Conservation (phyloP, 495 filamentous ascomycete species). For the Aspergillus heteromorphus region DNA sequence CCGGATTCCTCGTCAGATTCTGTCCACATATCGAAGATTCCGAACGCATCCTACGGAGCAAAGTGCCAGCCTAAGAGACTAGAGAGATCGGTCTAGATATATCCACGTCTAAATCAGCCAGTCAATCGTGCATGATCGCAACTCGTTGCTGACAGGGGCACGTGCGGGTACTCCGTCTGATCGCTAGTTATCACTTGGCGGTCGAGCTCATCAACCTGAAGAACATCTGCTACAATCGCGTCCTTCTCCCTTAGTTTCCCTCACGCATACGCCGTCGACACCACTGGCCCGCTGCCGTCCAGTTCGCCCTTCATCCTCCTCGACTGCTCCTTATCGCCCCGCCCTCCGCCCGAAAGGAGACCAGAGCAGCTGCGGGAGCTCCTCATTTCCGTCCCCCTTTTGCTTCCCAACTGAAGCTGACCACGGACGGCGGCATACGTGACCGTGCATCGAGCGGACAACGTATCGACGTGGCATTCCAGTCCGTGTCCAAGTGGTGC, state of each 20-base stretch:
- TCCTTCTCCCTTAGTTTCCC: background rate
- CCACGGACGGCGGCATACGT: constrained; percentile 6
- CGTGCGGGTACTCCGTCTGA: constrained; percentile 10
- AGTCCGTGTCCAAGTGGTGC: constrained; percentile 23
- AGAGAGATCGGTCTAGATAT: background rate
- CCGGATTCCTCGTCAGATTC: background rate
- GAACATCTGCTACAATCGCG: constrained; percentile 2
- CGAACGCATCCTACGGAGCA: background rate
- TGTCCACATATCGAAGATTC: background rate
- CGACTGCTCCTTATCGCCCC: background rate
- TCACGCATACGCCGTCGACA: background rate
- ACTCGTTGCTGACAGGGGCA: constrained; percentile 6
- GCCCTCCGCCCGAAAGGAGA: constrained; percentile 1
- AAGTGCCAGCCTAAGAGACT: background rate
- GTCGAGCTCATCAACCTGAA: constrained; percentile 11
- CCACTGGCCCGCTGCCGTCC: background rate
- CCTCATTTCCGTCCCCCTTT: constrained; percentile 10
- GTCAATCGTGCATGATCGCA: constrained; percentile 3
- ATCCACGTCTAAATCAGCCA: no score
- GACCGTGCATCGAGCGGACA: constrained; percentile 23
- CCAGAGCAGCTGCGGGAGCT: constrained; percentile 8
- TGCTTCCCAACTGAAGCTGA: constrained; percentile 10
- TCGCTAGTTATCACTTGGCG: constrained; percentile 15
- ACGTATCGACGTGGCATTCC: constrained; percentile 35
- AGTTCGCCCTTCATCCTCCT: background rate